Conservation (phyloP, 2,329 filamentous ascomycete species). For the Pestalotiopsis sp. region DNA sequence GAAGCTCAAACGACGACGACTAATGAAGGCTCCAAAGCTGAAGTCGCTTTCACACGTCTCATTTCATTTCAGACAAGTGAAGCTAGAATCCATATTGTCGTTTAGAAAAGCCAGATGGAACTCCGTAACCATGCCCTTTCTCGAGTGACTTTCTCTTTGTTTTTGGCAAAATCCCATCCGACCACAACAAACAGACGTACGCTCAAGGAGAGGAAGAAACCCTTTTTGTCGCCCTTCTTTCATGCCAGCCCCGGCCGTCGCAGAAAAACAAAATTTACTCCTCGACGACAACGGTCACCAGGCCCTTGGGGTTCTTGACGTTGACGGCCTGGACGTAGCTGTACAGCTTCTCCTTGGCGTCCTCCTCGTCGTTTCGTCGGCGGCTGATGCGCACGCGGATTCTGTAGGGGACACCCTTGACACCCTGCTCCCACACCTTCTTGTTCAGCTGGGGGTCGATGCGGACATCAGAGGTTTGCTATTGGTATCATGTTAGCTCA, state of each 20-base stretch:
- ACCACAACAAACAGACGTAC: constrained; percentile 9
- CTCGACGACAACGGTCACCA: constrained; percentile 87
- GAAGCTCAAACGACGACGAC: background rate
- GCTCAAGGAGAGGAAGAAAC: constrained; percentile 10
- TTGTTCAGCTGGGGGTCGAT: constrained; percentile 99
- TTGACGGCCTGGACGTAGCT: constrained; percentile 99
- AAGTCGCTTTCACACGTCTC: constrained; percentile 12
- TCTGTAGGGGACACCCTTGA: constrained; percentile 98
- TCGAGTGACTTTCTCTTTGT: constrained; percentile 2
- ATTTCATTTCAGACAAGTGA: constrained; percentile 15
- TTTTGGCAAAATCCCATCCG: constrained; percentile 6
- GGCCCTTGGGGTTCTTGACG: constrained; percentile 98
- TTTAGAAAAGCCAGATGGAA: constrained; percentile 17
- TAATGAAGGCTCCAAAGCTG: background rate
- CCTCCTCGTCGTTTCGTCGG: constrained; percentile 99
- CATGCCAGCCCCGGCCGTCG: constrained; percentile 14
- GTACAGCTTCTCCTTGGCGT: constrained; percentile 99
- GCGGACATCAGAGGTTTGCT: constrained; percentile 97
- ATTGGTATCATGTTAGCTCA: constrained; percentile 24
- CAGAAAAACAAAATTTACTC: constrained; percentile 49
- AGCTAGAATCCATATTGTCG: constrained; percentile 16
- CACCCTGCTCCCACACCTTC: constrained; percentile 99
- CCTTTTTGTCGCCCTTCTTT: constrained; percentile 23
- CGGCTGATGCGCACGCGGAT: constrained; percentile 97
- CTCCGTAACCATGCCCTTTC: constrained; percentile 18